A percentile compares a stretch with the other conserved stretches of the same genome.
Conservation (phyloP, 2,329 filamentous ascomycete species). For the Truncatella angustata region DNA sequence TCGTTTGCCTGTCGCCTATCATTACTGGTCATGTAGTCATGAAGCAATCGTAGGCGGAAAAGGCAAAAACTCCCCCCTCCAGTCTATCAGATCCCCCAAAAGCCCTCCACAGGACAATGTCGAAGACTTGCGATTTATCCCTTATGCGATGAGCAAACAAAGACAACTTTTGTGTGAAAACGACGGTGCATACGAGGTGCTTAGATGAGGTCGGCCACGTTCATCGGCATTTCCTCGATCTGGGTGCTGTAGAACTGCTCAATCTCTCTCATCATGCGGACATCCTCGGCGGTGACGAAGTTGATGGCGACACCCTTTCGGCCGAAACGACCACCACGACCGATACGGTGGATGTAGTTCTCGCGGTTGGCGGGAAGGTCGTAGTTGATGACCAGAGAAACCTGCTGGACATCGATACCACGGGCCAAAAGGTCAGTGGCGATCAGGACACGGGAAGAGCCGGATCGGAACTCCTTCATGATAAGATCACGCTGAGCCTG, state of each 20-base stretch:
- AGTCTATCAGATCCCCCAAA: slow-evolving; percentile 27
- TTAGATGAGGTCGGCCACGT: slow-evolving; percentile 75
- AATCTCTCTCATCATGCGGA: slow-evolving; percentile 99
- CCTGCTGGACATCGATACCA: slow-evolving; percentile 99
- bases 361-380: slow-evolving; percentile 98
- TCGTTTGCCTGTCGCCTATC: slow-evolving; percentile 23
- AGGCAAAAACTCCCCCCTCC: slow-evolving; percentile 15
- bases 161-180: slow-evolving; percentile 17
- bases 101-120: slow-evolving; percentile 19
- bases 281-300: slow-evolving; percentile 98
- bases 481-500: slow-evolving; percentile 97
- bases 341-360: slow-evolving; percentile 99
- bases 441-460: slow-evolving; percentile 97
- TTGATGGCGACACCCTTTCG: slow-evolving; percentile 99
- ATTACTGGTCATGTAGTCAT: slow-evolving; percentile 15
- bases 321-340: slow-evolving; percentile 98
- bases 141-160: slow-evolving; percentile 19
- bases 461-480: slow-evolving; percentile 99
- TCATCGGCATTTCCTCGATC: slow-evolving; percentile 99
- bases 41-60: slow-evolving; percentile 14
- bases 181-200: slow-evolving; percentile 1
- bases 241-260: slow-evolving; percentile 99
- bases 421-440: slow-evolving; percentile 96
- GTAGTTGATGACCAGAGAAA: slow-evolving; percentile 99
- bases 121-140: slow-evolving; percentile 20